Evolutionary conservation across 345 rosid genomes (phyloP), one percentile per base, ranked within the genome.

Genomic region (Populus pruinosa): DNA sequence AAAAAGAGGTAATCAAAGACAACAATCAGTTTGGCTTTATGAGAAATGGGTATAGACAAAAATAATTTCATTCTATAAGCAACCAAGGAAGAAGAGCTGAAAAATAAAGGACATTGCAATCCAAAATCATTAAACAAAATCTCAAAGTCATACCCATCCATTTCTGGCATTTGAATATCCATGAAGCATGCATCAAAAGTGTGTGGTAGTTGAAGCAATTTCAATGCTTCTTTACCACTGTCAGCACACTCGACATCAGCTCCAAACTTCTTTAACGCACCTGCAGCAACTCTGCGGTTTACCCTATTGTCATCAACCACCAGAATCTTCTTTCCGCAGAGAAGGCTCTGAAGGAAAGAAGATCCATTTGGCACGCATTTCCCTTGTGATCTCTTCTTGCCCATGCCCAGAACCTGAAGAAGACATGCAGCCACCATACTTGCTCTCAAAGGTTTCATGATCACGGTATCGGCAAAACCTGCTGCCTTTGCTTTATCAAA

Each of bases 101-200:
- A 6, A 17, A 66, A 67, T 4, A 7, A 74, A 29, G 18, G 29
- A 38, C 29, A 11, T 25, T 43, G 64, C 27, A 59, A 59, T 59
- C 64, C 11, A 47, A 50, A 69, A 73, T 14, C 56, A 44, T 23
- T 2, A 69, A 36, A 33, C 38, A 62, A 62, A 33, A 65, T 23
- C 13, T 44, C 18, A 2, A 64, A 23, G 39, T 47, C 90, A 76
- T 85, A 94, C 98, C 99, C 99, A 72, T 96, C 99, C 99, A 96
- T 96, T 79, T 92, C 98, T 3, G 99, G 99, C 99, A 96, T 96
- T 79, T 96, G 99, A 76, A 96, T 93, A 72, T 96, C 99, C 99
- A 96, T 96, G 85, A 96, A 96, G 87, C 99, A 96, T 38, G 99
- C 99, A 85, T 96, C 98, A 29, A 91, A 93, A 64, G 6, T 55